Evolutionary conservation across 805 yeast species (phyloP), one percentile per base, ranked within the genome.

Genomic region (Candida xyloterini): DNA sequence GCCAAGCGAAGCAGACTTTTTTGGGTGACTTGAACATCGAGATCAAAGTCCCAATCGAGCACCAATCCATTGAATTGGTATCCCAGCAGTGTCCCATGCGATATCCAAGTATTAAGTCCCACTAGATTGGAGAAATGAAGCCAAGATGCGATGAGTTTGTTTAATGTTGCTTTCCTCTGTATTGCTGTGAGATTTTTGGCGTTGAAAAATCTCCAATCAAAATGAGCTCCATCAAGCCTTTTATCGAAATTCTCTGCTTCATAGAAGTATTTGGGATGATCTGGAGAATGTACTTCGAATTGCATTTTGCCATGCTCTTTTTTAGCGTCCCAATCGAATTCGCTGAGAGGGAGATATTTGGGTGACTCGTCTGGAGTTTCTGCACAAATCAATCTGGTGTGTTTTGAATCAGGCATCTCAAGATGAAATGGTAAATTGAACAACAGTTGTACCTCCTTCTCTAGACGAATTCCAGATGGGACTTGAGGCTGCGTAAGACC

Each of bases 71-170:
- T 77, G 71, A 77, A 78, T 48, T 73, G 71, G 75, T 80, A 79
- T 7, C 82, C 80, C 20, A 80, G 65, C 42, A 80, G 62, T 8
- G 83, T 65, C 2, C 86, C 86, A 56, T 79, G 83, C 5, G 81
- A 76, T 25, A 80, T 66, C 84, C 85, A 81, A 0, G 82, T 71
- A 9, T 63, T 52, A 5, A 80, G 47, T 2, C 68, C 71, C 15
- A 68, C 60, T 10, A 66, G 61, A 13, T 62, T 53, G 22, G 77
- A 58, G 51, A 78, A 75, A 29, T 69, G 63, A 15, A 79, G 64
- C 78, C 83, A 81, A 3, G 78, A 68, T 40, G 79, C 63, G 5
- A 72, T 48, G 26, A 79, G 47, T 33, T 74, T 67, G 51, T 78
- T 81, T 16, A 78, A 52, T 3, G 66, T 38, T 0, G 57, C 43